Base-by-base conservation (phyloP, 2,329 filamentous ascomycete genomes). In the Xylariales sp. region DNA sequence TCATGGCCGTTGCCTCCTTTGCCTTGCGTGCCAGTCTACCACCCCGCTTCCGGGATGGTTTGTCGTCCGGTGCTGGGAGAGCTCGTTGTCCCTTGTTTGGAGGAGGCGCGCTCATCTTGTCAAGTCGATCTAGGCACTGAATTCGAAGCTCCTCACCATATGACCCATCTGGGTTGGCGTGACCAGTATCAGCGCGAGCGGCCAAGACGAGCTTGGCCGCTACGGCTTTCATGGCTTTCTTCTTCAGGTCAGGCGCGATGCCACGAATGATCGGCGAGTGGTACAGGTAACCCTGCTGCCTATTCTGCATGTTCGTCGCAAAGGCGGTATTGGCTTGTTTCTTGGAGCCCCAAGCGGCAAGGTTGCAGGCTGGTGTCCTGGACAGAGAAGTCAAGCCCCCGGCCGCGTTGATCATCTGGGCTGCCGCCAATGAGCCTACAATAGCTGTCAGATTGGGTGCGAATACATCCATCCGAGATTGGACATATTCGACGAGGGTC, bases 1-100 rank as follows among this genome's bases (percentile, higher is more conserved):
- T 98, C 88, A 96, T 95, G 46, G 93, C 91, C 5, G 88, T 88
- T 4, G 91, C 90, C 64, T 95, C 93, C 74, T 98, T 98, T 46
- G 91, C 91, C 64, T 95, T 95, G 43, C 93, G 75, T 10, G 90
- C 93, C 50, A 89, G 76, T 42, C 91, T 76, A 38, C 93, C 93
- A 62, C 93, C 93, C 50, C 93, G 86, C 63, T 98, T 98, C 24
- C 90, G 77, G 1, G 87, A 82, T 1, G 89, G 93, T 62, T 97
- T 98, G 64, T 98, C 93, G 58, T 97, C 93, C 0, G 93, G 93
- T 0, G 88, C 87, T 1, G 91, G 91, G 0, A 97, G 76, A 1
- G 93, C 93, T 46, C 88, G 82, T 12, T 81, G 77, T 3, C 89
- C 89, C 58, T 93, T 89, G 67, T 95, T 96, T 4, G 88, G 84